Conservation (phyloP, 2,329 filamentous ascomycete genomes). For the Verticillium klebahnii region DNA sequence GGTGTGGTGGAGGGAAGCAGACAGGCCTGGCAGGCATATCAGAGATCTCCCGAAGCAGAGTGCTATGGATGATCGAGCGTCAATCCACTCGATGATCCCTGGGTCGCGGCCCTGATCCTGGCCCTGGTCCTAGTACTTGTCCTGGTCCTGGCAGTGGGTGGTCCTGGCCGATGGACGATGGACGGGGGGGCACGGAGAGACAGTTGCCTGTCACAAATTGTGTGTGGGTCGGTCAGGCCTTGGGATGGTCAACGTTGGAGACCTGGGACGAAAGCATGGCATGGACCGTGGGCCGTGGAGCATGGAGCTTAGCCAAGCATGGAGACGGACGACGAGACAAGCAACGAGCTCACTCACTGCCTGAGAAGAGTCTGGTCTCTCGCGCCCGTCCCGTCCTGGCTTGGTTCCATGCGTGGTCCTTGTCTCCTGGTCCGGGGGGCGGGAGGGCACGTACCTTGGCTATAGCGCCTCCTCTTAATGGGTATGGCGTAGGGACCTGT, state of each 20-base stretch:
- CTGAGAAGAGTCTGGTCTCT: not conserved
- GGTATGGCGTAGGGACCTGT: constrained; percentile 15
- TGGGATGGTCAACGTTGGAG: constrained; percentile 16
- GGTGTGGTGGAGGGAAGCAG: constrained; percentile 13
- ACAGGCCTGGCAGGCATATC: constrained; percentile 18
- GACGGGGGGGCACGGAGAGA: constrained; percentile 8
- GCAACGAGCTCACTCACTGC: not conserved
- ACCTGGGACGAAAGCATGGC: constrained; percentile 30
- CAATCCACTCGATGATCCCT: constrained; percentile 30
- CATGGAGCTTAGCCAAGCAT: constrained; percentile 16
- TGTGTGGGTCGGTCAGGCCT: constrained; percentile 41
- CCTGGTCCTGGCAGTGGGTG: not conserved
- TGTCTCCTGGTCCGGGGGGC: constrained; percentile 3
- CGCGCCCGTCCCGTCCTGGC: not conserved
- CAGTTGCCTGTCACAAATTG: constrained; percentile 51
- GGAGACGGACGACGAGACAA: constrained; percentile 5
- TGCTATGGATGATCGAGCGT: constrained; percentile 44
- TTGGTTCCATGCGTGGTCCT: not conserved
- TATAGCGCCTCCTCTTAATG: constrained; percentile 37
- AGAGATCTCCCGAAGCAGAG: constrained; percentile 22
- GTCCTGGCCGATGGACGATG: constrained; percentile 25
- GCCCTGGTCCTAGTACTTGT: not conserved
- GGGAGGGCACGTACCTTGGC: constrained; percentile 7
- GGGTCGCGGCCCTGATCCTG: not conserved
- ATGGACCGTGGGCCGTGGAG: not conserved